Evolutionary conservation across 2,329 filamentous ascomycete genomes (phyloP).

Genomic region (Colletotrichum simmondsii): DNA sequence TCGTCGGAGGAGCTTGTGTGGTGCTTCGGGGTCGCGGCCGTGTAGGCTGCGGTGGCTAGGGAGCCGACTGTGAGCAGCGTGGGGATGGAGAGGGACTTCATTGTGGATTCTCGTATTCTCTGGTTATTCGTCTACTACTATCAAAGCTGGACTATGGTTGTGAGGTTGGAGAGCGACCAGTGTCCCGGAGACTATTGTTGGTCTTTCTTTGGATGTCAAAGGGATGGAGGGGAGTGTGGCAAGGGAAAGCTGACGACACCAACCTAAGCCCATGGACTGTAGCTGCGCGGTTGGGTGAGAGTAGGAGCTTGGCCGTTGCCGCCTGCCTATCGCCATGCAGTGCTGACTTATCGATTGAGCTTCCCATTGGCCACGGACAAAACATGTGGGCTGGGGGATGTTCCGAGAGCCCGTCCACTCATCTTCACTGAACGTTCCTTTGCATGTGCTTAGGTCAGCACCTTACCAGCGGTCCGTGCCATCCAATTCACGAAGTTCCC

Average conservation of each 20-base stretch:
- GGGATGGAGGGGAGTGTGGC: conserved; percentile 11
- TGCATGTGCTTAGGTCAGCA: too few species aligned
- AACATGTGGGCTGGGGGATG: background rate
- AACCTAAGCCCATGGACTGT: too few species aligned
- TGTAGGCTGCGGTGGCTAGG: conserved; percentile 36
- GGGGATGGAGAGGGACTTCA: conserved; percentile 46
- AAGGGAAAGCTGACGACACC: conserved; percentile 39
- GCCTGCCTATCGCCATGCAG: background rate
- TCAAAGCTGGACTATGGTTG: background rate
- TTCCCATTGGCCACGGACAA: conserved; percentile 35
- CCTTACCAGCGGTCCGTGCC: conserved; percentile 13
- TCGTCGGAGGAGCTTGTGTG: conserved; percentile 39
- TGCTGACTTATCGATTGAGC: conserved; percentile 16
- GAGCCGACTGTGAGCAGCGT: conserved; percentile 45
- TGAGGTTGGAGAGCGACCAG: background rate
- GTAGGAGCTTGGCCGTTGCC: background rate
- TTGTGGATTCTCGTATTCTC: conserved; percentile 21
- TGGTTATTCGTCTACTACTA: background rate
- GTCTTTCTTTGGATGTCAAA: conserved; percentile 8
- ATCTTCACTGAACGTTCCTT: background rate
- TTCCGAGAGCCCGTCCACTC: background rate
- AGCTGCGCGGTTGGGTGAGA: conserved; percentile 40
- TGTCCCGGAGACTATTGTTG: background rate
- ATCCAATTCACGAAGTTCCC: background rate
- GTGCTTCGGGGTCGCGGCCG: conserved; percentile 17